A percentile compares a stretch with the other conserved stretches of the same genome.
phyloP scores from a whole-genome alignment of 75 land plant species.

The Sequoiadendron giganteum region DNA sequence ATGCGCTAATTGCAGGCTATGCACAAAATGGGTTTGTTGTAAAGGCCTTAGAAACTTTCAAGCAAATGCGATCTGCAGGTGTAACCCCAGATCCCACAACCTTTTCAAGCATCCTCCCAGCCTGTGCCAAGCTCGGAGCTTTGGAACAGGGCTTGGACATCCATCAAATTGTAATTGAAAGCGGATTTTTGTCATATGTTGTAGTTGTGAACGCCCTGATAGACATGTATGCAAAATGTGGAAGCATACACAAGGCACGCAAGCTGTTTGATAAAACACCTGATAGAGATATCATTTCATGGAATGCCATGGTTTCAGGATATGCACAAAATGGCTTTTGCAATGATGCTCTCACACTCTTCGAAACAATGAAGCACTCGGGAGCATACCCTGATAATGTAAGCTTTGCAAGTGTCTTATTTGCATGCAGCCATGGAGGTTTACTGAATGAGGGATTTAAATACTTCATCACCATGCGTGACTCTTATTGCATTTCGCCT shows the following conservation, averaged over 20 bases:
- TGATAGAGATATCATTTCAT: neutral
- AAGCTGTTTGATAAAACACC: neutral
- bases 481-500: neutral
- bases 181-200: neutral
- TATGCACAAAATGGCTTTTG: constrained; percentile 8
- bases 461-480: neutral
- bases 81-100: constrained; percentile 39
- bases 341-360: neutral
- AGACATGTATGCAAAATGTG: constrained; percentile 18
- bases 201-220: constrained; percentile 1
- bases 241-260: neutral
- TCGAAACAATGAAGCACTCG: neutral
- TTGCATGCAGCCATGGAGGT: constrained; percentile 15
- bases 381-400: neutral
- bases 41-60: constrained; percentile 35
- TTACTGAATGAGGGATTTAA: neutral
- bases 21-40: constrained; percentile 36
- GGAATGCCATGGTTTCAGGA: constrained; percentile 16
- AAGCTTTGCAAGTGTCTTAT: constrained; percentile 5
- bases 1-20: constrained; percentile 49
- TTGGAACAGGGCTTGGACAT: constrained; percentile 37
- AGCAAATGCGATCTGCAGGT: constrained; percentile 31
- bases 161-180: constrained; percentile 35
- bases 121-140: constrained; percentile 36
- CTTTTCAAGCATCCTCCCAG: constrained; percentile 55